These are phyloP conservation scores for Rhizophlyctis rosea DNA, from an alignment of 192 early-diverging fungal species.

Conservation along the genomic window DNA sequence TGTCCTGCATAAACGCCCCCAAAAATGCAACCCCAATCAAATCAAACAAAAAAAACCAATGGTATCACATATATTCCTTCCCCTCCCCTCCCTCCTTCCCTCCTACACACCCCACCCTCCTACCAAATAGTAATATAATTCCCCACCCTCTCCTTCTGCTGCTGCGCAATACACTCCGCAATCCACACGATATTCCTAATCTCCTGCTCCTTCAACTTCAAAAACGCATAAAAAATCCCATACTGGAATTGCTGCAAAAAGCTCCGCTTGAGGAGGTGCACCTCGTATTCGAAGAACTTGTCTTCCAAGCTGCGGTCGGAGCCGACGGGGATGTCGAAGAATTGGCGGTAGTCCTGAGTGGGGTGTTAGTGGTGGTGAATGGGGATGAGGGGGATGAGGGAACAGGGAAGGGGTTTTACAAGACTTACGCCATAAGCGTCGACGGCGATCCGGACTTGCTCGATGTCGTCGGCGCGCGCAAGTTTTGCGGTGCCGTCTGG, in stretches of 20 bases:
- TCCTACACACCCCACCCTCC: too few species aligned
- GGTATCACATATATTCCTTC: too few species aligned
- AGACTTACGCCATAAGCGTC: conserved; percentile 74
- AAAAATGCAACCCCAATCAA: too few species aligned
- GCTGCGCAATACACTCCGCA: conserved; percentile 97
- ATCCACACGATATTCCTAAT: conserved; percentile 99
- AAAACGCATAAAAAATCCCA: conserved; percentile 91
- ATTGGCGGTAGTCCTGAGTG: conserved; percentile 76
- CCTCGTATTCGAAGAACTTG: conserved; percentile 93
- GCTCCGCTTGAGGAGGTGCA: conserved; percentile 85
- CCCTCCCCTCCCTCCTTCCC: too few species aligned
- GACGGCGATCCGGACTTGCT: conserved; percentile 85
- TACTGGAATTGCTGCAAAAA: conserved; percentile 98
- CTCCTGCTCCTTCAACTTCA: conserved; percentile 98
- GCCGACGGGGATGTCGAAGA: conserved; percentile 70
- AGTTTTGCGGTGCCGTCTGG: conserved; percentile 86
- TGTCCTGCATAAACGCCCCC: too few species aligned
- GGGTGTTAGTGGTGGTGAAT: neutral
- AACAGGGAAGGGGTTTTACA: too few species aligned
- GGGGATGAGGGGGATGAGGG: neutral
- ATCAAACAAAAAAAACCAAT: too few species aligned
- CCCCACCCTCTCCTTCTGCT: conserved; percentile 92
- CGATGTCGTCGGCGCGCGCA: conserved; percentile 84
- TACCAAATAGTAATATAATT: conserved; percentile 93
- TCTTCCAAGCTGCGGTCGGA: conserved; percentile 83